These are phyloP conservation scores for Dothiorella sarmentorum DNA, from an alignment of 2,329 filamentous ascomycete genomes.

Conservation along the genomic window DNA sequence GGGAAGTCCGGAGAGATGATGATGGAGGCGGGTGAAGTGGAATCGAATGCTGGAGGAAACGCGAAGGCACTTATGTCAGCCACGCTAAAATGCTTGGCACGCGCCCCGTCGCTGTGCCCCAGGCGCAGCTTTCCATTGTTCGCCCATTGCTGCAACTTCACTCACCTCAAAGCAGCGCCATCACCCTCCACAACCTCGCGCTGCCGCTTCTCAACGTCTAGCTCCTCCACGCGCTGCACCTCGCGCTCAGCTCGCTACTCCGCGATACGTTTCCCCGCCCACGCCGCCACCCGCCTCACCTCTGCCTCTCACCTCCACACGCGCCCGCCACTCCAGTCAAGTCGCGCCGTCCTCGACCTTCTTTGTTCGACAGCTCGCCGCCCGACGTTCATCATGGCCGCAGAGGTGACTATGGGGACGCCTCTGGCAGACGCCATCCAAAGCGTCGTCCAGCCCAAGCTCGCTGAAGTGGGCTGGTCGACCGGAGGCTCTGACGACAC, in stretches of 20 bases:
- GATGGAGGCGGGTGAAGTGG: constrained; percentile 7
- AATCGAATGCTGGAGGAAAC: constrained; percentile 9
- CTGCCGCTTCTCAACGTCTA: background rate
- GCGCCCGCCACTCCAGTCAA: constrained; percentile 6
- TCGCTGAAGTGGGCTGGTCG: constrained; percentile 90
- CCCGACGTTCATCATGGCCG: constrained; percentile 58
- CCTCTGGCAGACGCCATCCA: constrained; percentile 82
- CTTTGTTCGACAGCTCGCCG: constrained; percentile 12
- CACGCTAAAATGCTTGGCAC: background rate
- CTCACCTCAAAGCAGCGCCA: constrained; percentile 8
- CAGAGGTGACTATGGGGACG: constrained; percentile 73
- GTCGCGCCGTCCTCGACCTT: constrained; percentile 7
- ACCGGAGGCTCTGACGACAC: constrained; percentile 75
- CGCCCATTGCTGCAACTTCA: constrained; percentile 11
- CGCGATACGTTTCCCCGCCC: background rate
- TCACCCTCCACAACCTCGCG: background rate
- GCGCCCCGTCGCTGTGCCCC: background rate
- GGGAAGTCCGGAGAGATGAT: background rate
- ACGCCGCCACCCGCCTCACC: constrained; percentile 5
- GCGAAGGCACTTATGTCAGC: constrained; percentile 1
- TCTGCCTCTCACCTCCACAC: background rate
- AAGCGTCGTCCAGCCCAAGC: constrained; percentile 79
- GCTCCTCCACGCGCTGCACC: background rate
- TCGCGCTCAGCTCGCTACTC: background rate
- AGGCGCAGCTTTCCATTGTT: constrained; percentile 4